Conservation (phyloP, 2,329 filamentous ascomycete species). For the Penicillium sp. region DNA sequence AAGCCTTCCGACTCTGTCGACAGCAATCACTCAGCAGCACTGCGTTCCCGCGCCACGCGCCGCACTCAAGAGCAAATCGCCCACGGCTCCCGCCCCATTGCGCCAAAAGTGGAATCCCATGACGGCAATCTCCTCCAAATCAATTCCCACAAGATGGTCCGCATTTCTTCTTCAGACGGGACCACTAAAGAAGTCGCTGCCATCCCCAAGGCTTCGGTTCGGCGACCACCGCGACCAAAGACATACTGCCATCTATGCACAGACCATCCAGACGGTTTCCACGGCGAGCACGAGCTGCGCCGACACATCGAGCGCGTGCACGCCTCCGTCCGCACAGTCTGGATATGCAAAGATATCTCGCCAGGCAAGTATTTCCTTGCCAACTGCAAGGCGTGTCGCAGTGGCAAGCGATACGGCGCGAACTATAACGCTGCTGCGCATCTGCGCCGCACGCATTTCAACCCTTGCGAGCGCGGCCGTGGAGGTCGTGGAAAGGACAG, state of each 20-base stretch:
- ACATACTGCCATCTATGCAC: conserved; percentile 69
- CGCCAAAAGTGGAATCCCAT: conserved; percentile 46
- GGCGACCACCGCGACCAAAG: conserved; percentile 68
- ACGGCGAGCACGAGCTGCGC: conserved; percentile 79
- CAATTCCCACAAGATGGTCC: conserved; percentile 50
- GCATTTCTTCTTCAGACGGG: conserved; percentile 53
- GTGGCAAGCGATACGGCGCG: conserved; percentile 76
- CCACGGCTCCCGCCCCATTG: conserved; percentile 51
- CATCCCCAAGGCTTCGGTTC: conserved; percentile 56
- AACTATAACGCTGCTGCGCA: conserved; percentile 97
- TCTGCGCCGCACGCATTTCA: conserved; percentile 83
- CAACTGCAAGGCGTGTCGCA: conserved; percentile 80
- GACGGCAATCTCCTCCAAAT: conserved; percentile 30
- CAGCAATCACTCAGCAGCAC: conserved; percentile 46
- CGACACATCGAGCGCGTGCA: conserved; percentile 70
- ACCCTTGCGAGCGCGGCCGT: conserved; percentile 58
- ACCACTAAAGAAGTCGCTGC: conserved; percentile 56
- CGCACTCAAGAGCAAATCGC: conserved; percentile 51
- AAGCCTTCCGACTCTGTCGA: conserved; percentile 50
- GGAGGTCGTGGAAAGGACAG: conserved; percentile 58
- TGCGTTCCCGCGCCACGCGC: conserved; percentile 46
- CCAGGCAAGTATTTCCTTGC: conserved; percentile 64
- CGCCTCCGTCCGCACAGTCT: conserved; percentile 56
- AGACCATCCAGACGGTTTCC: conserved; percentile 74
- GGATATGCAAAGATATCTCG: conserved; percentile 62